phyloP scores from a whole-genome alignment of 345 rosid genomes.

The Hirschfeldia incana region DNA sequence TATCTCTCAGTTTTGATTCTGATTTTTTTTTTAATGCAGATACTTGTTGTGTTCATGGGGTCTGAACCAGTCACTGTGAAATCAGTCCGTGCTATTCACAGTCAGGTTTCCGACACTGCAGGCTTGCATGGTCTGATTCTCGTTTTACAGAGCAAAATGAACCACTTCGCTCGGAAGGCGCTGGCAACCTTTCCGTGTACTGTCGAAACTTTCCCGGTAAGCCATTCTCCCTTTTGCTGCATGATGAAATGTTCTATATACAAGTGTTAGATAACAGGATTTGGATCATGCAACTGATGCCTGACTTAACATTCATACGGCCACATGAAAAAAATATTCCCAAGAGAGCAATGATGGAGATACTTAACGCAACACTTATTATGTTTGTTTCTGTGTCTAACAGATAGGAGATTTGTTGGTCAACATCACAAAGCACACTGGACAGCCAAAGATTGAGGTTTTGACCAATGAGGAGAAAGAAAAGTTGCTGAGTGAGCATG shows the following conservation, averaged over 20 bases:
- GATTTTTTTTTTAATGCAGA: constrained; percentile 21
- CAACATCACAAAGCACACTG: constrained; percentile 38
- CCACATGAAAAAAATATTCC: too few relatives aligned
- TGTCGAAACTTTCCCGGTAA: constrained; percentile 40
- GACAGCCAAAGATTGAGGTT: constrained; percentile 36
- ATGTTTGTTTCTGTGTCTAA: constrained; percentile 7
- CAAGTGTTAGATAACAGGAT: not conserved
- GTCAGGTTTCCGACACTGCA: constrained; percentile 15
- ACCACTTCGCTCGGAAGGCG: constrained; percentile 36
- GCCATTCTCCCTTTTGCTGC: not conserved
- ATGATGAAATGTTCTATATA: not conserved
- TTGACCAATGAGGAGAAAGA: constrained; percentile 34
- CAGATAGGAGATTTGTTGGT: constrained; percentile 42
- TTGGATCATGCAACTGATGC: constrained; percentile 11
- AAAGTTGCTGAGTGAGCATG: constrained; percentile 17
- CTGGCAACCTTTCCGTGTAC: constrained; percentile 26
- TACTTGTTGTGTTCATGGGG: constrained; percentile 41
- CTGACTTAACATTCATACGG: not conserved
- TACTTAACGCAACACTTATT: not conserved
- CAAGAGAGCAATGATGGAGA: not conserved
- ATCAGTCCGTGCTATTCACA: constrained; percentile 23
- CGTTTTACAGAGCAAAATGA: constrained; percentile 38
- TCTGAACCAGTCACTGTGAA: constrained; percentile 36
- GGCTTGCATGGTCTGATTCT: constrained; percentile 38
- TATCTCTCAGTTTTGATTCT: not conserved